Evolutionary conservation across 108 stramenopile species (phyloP).

Genomic region (Phaeodactylum tricornutum): DNA sequence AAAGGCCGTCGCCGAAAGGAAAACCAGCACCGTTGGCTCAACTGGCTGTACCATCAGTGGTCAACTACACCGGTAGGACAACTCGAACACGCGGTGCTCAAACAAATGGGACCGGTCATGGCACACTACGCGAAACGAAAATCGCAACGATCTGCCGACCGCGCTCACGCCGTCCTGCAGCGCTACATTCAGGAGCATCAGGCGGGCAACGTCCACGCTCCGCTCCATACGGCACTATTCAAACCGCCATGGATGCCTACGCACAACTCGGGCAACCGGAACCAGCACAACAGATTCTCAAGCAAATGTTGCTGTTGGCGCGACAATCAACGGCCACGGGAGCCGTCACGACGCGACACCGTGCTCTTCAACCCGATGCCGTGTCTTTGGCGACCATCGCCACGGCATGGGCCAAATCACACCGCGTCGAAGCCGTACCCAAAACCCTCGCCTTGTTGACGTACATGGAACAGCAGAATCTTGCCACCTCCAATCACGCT

Average conservation of each 20-base stretch:
- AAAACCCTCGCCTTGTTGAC: constrained; percentile 35
- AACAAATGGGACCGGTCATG: constrained; percentile 17
- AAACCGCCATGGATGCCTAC: constrained; percentile 23
- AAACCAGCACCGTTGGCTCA: constrained; percentile 9
- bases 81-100: constrained; percentile 7
- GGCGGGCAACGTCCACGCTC: constrained; percentile 14
- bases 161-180: constrained; percentile 17
- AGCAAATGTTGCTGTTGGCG: no score
- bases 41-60: constrained; percentile 21
- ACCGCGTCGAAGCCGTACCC: constrained; percentile 17
- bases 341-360: constrained; percentile 3
- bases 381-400: constrained; percentile 22
- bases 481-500: constrained; percentile 42
- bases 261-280: constrained; percentile 18
- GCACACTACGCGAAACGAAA: constrained; percentile 13
- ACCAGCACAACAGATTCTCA: constrained; percentile 15
- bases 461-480: constrained; percentile 42
- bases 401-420: constrained; percentile 27
- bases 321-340: no score
- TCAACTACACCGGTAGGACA: constrained; percentile 8
- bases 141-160: constrained; percentile 5
- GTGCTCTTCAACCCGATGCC: constrained; percentile 13
- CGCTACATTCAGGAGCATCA: constrained; percentile 17
- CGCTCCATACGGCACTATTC: constrained; percentile 10
- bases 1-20: no score